phyloP scores from a whole-genome alignment of 495 filamentous ascomycete genomes.

The Penicillium paxilli region DNA sequence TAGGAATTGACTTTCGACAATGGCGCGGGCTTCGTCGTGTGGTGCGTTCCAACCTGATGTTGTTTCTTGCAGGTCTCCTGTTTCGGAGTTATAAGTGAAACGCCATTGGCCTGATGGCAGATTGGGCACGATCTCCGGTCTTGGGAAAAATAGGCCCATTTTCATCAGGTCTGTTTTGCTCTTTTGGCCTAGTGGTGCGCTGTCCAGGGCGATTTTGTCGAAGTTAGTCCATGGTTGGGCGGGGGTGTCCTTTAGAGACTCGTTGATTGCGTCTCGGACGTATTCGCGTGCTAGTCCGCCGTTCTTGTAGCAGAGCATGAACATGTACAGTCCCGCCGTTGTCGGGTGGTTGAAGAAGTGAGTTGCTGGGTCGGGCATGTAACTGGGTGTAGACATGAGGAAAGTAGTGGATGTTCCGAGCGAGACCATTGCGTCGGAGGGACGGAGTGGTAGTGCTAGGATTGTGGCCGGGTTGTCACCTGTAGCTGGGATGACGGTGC shows the following conservation, averaged over 20 bases:
- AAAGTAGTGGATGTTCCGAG: slow-evolving; percentile 96
- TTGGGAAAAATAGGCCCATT: slow-evolving; percentile 89
- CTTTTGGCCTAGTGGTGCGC: slow-evolving; percentile 64
- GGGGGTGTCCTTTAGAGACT: slow-evolving; percentile 35
- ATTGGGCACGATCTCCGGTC: slow-evolving; percentile 95
- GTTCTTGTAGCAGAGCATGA: slow-evolving; percentile 99
- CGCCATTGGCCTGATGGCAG: slow-evolving; percentile 80
- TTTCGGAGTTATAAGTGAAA: slow-evolving; percentile 59
- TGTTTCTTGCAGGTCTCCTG: slow-evolving; percentile 45
- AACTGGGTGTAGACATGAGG: slow-evolving; percentile 90
- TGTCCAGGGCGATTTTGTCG: slow-evolving; percentile 64
- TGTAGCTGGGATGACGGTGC: slow-evolving; percentile 80
- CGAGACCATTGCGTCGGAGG: slow-evolving; percentile 89
- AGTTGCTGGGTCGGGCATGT: slow-evolving; percentile 81
- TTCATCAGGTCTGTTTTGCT: slow-evolving; percentile 60
- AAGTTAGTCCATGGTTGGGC: slow-evolving; percentile 72
- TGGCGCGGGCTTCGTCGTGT: slow-evolving; percentile 74
- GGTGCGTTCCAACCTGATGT: slow-evolving; percentile 50
- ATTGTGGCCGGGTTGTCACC: slow-evolving; percentile 97
- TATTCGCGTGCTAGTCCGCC: slow-evolving; percentile 89
- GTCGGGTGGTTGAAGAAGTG: slow-evolving; percentile 92
- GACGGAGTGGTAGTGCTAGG: slow-evolving; percentile 79
- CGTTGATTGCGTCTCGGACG: slow-evolving; percentile 70
- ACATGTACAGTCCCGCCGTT: slow-evolving; percentile 83
- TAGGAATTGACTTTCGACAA: slow-evolving; percentile 91